Percentiles rank a stretch among this genome's conserved stretches.
Evolutionary conservation across 768 basidiomycete species (phyloP).

Genomic region (Saitozyma podzolica): DNA sequence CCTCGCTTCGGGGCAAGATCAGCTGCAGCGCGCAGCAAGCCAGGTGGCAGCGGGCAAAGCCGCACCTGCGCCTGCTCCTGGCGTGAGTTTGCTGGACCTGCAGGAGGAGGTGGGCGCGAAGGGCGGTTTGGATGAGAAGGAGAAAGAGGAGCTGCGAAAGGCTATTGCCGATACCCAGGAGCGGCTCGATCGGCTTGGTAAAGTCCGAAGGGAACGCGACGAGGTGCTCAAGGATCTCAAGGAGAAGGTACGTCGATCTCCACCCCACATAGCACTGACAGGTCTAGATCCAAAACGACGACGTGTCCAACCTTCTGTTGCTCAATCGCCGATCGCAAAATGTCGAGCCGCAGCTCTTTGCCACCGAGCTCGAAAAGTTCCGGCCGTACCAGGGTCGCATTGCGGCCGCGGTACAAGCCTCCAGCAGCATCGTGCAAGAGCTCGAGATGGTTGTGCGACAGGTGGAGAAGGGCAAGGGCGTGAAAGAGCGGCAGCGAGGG

Average conservation of each 20-base stretch:
- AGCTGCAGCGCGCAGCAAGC: slow-evolving; percentile 49
- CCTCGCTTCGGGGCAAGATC: slow-evolving; percentile 56
- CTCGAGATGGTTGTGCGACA: slow-evolving; percentile 70
- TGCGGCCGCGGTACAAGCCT: slow-evolving; percentile 72
- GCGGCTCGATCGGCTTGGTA: slow-evolving; percentile 70
- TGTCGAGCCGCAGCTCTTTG: slow-evolving; percentile 84
- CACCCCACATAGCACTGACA: not conserved
- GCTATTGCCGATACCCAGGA: slow-evolving; percentile 32
- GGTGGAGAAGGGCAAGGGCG: slow-evolving; percentile 70
- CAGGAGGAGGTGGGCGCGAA: slow-evolving; percentile 59
- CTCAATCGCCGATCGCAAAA: slow-evolving; percentile 81
- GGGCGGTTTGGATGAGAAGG: slow-evolving; percentile 59
- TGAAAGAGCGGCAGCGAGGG: slow-evolving; percentile 72
- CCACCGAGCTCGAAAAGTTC: slow-evolving; percentile 93
- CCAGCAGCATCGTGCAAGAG: slow-evolving; percentile 72
- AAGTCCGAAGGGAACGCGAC: slow-evolving; percentile 78
- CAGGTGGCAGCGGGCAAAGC: slow-evolving; percentile 58
- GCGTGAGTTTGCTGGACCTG: slow-evolving; percentile 67
- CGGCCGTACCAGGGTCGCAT: slow-evolving; percentile 83
- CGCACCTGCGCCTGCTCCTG: slow-evolving; percentile 46
- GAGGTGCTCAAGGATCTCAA: slow-evolving; percentile 92
- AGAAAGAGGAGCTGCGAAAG: slow-evolving; percentile 72
- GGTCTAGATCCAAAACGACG: slow-evolving; percentile 83
- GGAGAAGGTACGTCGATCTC: slow-evolving; percentile 68
- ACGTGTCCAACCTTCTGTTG: slow-evolving; percentile 90